phyloP scores from a whole-genome alignment of 352 stramenopile species.

The Pythium dissimile region DNA sequence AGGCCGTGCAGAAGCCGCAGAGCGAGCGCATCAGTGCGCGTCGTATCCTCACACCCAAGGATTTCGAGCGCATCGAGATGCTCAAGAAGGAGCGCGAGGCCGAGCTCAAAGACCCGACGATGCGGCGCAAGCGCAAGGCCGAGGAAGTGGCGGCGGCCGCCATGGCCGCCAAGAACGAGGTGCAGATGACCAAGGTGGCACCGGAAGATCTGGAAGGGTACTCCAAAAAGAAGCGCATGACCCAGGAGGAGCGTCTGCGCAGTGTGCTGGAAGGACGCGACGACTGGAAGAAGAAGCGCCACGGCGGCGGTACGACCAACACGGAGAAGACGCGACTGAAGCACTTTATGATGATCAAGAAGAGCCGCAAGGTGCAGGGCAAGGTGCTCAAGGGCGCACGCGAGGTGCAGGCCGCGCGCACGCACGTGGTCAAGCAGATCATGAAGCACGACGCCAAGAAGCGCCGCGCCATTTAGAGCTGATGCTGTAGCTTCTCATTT shows the following conservation, averaged over 20 bases:
- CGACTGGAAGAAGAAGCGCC: conserved; percentile 90
- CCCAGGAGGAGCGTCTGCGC: conserved; percentile 79
- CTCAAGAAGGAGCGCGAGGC: conserved; percentile 87
- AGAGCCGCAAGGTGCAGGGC: conserved; percentile 87
- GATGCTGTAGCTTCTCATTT: neutral
- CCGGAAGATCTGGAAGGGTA: conserved; percentile 81
- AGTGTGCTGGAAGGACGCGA: conserved; percentile 87
- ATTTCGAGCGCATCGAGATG: conserved; percentile 89
- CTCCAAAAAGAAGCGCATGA: conserved; percentile 88
- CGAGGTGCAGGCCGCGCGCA: conserved; percentile 73
- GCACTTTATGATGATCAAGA: conserved; percentile 98
- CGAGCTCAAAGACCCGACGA: conserved; percentile 78
- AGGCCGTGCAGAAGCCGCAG: conserved; percentile 33
- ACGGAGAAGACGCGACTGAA: conserved; percentile 97
- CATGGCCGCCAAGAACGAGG: conserved; percentile 32
- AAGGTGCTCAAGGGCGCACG: conserved; percentile 87
- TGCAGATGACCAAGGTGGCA: conserved; percentile 62
- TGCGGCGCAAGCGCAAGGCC: conserved; percentile 75
- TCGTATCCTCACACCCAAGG: conserved; percentile 86
- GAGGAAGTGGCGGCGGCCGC: conserved; percentile 39
- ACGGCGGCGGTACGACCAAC: conserved; percentile 95
- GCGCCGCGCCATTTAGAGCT: conserved; percentile 34
- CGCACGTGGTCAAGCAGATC: conserved; percentile 74
- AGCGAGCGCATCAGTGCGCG: conserved; percentile 82
- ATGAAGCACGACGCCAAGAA: conserved; percentile 87